Percentiles rank a stretch among this genome's conserved stretches.
These are phyloP conservation scores for Aspergillus saccharolyticus DNA, from an alignment of 495 filamentous ascomycete species.

Conservation along the genomic window DNA sequence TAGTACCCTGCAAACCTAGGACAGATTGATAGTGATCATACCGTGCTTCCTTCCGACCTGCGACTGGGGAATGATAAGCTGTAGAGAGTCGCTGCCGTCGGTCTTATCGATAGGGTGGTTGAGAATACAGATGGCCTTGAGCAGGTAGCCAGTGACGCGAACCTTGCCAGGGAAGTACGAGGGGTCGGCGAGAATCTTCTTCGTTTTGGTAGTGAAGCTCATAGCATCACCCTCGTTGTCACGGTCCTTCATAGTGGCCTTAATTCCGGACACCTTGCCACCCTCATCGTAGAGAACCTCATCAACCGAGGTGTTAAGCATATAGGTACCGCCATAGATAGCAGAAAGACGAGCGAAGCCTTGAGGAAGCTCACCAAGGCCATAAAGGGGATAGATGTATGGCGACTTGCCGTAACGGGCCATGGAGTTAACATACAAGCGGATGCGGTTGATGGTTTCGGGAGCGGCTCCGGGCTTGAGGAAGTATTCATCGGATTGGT, in stretches of 20 bases:
- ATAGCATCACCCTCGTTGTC: conserved; percentile 72
- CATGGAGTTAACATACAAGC: conserved; percentile 96
- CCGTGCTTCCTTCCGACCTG: conserved; percentile 93
- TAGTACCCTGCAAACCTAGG: conserved; percentile 13
- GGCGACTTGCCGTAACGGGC: conserved; percentile 97
- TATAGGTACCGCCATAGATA: conserved; percentile 98
- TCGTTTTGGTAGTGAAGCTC: conserved; percentile 93
- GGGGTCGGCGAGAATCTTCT: conserved; percentile 93
- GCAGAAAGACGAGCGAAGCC: conserved; percentile 96
- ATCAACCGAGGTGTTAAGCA: conserved; percentile 92
- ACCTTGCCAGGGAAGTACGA: conserved; percentile 93
- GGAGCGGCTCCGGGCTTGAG: conserved; percentile 64
- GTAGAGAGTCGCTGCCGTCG: conserved; percentile 82
- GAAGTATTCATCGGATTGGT: conserved; percentile 83
- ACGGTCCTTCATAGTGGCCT: conserved; percentile 87
- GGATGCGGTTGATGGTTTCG: conserved; percentile 87
- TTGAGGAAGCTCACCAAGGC: conserved; percentile 94
- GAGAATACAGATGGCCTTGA: conserved; percentile 95
- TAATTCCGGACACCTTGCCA: conserved; percentile 84
- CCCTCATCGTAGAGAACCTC: conserved; percentile 76
- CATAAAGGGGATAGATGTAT: conserved; percentile 98
- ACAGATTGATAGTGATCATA: conserved; percentile 32
- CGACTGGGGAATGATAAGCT: conserved; percentile 96
- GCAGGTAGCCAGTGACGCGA: conserved; percentile 76
- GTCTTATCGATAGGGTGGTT: conserved; percentile 90